These are phyloP conservation scores for Russula earlei DNA, from an alignment of 768 basidiomycete genomes.

Conservation along the genomic window DNA sequence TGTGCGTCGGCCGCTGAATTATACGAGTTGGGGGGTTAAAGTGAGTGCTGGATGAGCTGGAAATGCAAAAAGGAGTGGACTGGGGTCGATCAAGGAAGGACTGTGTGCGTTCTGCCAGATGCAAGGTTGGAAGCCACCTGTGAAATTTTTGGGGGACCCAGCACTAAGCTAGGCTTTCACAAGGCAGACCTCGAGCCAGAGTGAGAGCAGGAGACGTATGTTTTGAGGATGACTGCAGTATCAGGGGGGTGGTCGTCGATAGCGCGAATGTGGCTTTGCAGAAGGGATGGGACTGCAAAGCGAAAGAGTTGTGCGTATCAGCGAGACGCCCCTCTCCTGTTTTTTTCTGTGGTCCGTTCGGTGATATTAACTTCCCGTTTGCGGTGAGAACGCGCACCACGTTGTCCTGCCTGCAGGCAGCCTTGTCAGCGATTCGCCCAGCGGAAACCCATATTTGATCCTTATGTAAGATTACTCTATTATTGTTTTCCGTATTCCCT, in stretches of 20 bases:
- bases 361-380: conserved; percentile 21
- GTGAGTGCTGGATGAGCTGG: conserved; percentile 15
- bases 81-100: conserved; percentile 20
- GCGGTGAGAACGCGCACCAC: conserved; percentile 52
- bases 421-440: conserved; percentile 33
- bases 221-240: background rate
- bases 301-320: conserved; percentile 37
- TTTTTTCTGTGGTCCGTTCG: conserved; percentile 17
- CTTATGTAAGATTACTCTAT: conserved; percentile 34
- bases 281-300: conserved; percentile 33
- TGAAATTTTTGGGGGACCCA: conserved; percentile 8
- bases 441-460: conserved; percentile 16
- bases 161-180: conserved; percentile 17
- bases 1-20: conserved; percentile 8
- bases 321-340: conserved; percentile 11
- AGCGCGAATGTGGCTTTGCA: conserved; percentile 14
- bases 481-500: conserved; percentile 19
- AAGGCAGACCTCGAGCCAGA: conserved; percentile 18
- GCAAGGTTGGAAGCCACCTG: conserved; percentile 14
- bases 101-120: conserved; percentile 18
- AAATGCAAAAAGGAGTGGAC: conserved; percentile 14
- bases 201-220: conserved; percentile 20
- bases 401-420: conserved; percentile 73
- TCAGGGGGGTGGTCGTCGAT: background rate
- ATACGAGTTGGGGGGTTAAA: background rate